A percentile compares a stretch with the other conserved stretches of the same genome.
phyloP scores from a whole-genome alignment of 192 early-diverging fungal species.

The Oehlia diaphana region DNA sequence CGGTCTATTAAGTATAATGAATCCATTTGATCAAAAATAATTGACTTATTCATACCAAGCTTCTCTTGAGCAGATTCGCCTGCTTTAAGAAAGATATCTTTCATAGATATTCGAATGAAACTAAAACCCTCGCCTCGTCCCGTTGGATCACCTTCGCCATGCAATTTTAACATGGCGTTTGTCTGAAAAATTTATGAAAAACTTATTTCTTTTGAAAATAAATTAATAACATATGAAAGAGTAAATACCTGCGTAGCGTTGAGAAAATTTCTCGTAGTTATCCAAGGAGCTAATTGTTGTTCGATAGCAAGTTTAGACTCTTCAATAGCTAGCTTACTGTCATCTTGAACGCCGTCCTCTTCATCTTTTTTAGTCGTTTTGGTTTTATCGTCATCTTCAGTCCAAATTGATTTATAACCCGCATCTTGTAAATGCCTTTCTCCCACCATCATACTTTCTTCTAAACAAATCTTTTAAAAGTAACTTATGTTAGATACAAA shows the following conservation, averaged over 20 bases:
- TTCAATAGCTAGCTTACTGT: constrained; percentile 32
- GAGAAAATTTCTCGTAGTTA: constrained; percentile 92
- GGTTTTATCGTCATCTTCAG: constrained; percentile 65
- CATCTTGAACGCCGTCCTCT: constrained; percentile 67
- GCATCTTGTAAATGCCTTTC: constrained; percentile 89
- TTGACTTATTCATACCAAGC: constrained; percentile 42
- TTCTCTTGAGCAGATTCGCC: constrained; percentile 85
- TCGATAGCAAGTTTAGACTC: constrained; percentile 83
- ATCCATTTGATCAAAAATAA: neutral
- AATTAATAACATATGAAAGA: neutral
- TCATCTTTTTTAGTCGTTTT: constrained; percentile 58
- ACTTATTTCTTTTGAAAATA: neutral
- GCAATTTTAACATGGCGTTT: constrained; percentile 94
- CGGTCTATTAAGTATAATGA: neutral
- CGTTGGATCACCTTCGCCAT: constrained; percentile 96
- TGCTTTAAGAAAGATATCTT: constrained; percentile 90
- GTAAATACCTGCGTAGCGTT: constrained; percentile 70
- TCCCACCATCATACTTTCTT: constrained; percentile 91
- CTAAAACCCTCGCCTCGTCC: constrained; percentile 95
- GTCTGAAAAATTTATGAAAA: constrained; percentile 22
- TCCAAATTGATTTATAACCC: constrained; percentile 70
- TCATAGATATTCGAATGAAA: constrained; percentile 96
- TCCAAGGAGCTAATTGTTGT: constrained; percentile 94
- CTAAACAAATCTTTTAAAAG: constrained; percentile 58
- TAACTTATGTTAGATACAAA: neutral